phyloP scores from a whole-genome alignment of 768 basidiomycete species.

The Trametes cingulata region DNA sequence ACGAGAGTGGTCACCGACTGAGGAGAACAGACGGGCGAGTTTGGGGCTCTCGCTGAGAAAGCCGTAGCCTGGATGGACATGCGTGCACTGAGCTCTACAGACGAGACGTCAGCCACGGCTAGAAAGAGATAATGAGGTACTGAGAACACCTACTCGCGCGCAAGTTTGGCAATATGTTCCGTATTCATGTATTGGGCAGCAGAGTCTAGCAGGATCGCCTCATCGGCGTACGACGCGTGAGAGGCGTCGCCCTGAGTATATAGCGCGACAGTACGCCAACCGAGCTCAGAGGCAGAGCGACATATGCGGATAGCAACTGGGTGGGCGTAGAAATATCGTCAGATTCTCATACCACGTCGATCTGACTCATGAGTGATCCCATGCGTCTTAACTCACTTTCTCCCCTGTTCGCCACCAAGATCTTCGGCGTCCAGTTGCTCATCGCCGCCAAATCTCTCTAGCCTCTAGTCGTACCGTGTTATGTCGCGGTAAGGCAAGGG shows the following conservation, averaged over 20 bases:
- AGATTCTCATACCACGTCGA: background rate
- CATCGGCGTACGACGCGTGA: slow-evolving; percentile 30
- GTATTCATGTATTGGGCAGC: slow-evolving; percentile 18
- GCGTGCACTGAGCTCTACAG: slow-evolving; percentile 20
- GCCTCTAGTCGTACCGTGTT: too few relatives aligned
- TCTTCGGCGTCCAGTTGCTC: background rate
- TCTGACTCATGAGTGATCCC: too few relatives aligned
- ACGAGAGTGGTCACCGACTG: slow-evolving; percentile 4
- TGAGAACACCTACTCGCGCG: slow-evolving; percentile 8
- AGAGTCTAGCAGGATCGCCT: slow-evolving; percentile 24
- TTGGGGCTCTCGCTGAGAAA: slow-evolving; percentile 34
- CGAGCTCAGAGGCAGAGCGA: slow-evolving; percentile 30
- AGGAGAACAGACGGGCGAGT: slow-evolving; percentile 30
- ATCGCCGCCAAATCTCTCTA: background rate
- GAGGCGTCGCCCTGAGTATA: slow-evolving; percentile 31
- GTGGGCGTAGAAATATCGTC: background rate
- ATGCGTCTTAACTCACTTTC: slow-evolving; percentile 43
- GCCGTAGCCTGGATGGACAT: slow-evolving; percentile 34
- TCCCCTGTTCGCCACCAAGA: slow-evolving; percentile 38
- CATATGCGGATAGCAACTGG: slow-evolving; percentile 34
- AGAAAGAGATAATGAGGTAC: too few relatives aligned
- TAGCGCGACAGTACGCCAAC: slow-evolving; percentile 32
- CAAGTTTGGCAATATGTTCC: slow-evolving; percentile 26
- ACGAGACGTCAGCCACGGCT: background rate
- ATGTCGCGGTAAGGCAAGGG: too few relatives aligned